phyloP scores from a whole-genome alignment of 2,329 filamentous ascomycete species.

The Phaeosphaeriaceae sp. region DNA sequence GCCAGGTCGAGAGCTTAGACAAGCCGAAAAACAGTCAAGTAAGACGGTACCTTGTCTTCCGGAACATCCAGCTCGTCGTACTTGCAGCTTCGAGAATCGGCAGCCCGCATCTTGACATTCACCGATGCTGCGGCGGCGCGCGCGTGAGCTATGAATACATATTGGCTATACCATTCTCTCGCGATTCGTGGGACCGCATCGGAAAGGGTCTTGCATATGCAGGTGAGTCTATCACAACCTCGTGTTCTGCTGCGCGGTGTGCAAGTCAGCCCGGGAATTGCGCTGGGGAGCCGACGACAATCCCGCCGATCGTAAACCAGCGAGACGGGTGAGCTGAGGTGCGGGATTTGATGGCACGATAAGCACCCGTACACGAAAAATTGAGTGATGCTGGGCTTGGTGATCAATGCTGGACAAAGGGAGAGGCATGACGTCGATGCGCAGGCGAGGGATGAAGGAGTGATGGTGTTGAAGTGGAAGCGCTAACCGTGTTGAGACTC shows the following conservation, averaged over 20 bases:
- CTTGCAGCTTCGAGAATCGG: neutral
- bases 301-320: neutral
- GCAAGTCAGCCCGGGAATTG: slow-evolving; percentile 1
- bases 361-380: neutral
- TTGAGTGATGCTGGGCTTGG: neutral
- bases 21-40: neutral
- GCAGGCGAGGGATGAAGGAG: neutral
- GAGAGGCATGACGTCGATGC: neutral
- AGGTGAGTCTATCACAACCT: neutral
- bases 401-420: neutral
- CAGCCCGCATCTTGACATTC: neutral
- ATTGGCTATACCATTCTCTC: neutral
- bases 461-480: neutral
- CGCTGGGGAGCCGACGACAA: neutral
- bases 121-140: neutral
- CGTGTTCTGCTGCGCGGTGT: neutral
- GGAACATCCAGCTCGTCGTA: neutral
- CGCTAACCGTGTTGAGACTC: neutral
- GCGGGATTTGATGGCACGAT: neutral
- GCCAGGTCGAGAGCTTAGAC: neutral
- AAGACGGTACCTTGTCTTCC: neutral
- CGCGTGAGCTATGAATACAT: neutral
- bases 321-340: neutral
- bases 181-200: neutral
- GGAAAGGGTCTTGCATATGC: neutral